Evolutionary conservation across 2,329 filamentous ascomycete species (phyloP), one percentile per base, ranked within the genome.

Genomic region (Fusarium pseudocircinatum): DNA sequence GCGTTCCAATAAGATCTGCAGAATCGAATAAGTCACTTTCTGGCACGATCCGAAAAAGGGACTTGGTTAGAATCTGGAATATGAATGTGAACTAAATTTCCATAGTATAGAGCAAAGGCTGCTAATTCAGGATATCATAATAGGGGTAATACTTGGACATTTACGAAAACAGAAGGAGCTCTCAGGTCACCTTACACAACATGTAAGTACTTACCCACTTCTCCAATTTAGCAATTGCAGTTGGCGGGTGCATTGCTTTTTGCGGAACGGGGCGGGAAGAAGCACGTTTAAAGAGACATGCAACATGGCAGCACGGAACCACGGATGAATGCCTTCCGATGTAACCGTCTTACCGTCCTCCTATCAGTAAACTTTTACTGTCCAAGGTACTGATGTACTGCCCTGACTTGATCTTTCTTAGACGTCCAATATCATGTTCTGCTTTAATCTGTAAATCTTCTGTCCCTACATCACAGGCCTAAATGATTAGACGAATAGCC

Each of bases 341-440:
- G n/a, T 53, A 52, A 58, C 72, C 66, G 62, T 66, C 63, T 56
- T 74, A 60, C 74, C 72, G 63, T 56, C 57, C 39, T 68, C 57
- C 61, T 40, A 42, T 39, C 22, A 44, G 47, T 15, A 16, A 47
- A 46, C 16, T 28, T 44, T 56, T 49, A 28, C 37, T 20, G 28
- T 42, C 22, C 11, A 42, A 18, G 34, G 14, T 18, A 28, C 16
- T 32, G 10, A 37, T 15, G 12, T 32, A 34, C 32, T 34, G 32
- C 32, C 32, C 32, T n/a, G 28, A 13, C 28, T 34, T 34, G 26
- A 28, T 28, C 24, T 28, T 28, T 28, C 26, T 28, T 28, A 28
- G 26, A 28, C 26, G 26, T 28, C 26, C 26, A 28, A 28, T 7
- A 28, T 28, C 26, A 28, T 28, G 26, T 36, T 34, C 61, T 30